phyloP scores from a whole-genome alignment of 2,329 filamentous ascomycete genomes.

The Colletotrichum tropicicola region DNA sequence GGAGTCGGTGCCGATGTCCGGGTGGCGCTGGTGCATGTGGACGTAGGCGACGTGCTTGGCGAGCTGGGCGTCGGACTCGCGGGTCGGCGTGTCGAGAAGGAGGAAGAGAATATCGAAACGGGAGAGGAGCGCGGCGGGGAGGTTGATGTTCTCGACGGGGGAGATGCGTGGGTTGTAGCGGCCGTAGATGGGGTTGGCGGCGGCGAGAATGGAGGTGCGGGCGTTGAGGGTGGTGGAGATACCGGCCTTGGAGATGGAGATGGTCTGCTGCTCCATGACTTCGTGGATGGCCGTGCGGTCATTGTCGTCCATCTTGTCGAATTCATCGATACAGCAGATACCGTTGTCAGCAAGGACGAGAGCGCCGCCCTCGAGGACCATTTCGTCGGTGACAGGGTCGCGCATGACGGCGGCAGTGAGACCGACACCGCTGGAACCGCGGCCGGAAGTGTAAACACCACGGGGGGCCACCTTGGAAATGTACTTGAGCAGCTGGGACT shows the following conservation, averaged over 20 bases:
- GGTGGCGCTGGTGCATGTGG: constrained; percentile 96
- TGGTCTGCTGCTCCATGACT: constrained; percentile 90
- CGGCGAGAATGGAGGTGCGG: constrained; percentile 92
- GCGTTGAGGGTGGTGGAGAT: constrained; percentile 87
- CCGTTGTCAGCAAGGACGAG: constrained; percentile 84
- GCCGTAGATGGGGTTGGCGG: constrained; percentile 96
- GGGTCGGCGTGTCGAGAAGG: constrained; percentile 91
- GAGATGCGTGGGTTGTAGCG: constrained; percentile 98
- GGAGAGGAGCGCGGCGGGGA: constrained; percentile 94
- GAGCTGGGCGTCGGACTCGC: constrained; percentile 90
- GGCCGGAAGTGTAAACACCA: constrained; percentile 84
- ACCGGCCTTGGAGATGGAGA: constrained; percentile 81
- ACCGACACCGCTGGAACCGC: constrained; percentile 84
- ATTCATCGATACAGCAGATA: constrained; percentile 88
- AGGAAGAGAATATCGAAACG: constrained; percentile 98
- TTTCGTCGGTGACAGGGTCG: constrained; percentile 84
- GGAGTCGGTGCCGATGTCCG: constrained; percentile 69
- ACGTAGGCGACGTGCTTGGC: constrained; percentile 96
- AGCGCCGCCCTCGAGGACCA: constrained; percentile 84
- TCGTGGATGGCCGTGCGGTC: constrained; percentile 86
- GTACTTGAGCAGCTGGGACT: constrained; percentile 97
- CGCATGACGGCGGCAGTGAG: constrained; percentile 86
- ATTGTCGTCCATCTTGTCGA: constrained; percentile 90
- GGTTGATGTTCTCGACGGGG: constrained; percentile 98
- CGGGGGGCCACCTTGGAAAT: constrained; percentile 97